Evolutionary conservation across 139 green algal species (phyloP).

Genomic region (Raphidocelis subcapitata): DNA sequence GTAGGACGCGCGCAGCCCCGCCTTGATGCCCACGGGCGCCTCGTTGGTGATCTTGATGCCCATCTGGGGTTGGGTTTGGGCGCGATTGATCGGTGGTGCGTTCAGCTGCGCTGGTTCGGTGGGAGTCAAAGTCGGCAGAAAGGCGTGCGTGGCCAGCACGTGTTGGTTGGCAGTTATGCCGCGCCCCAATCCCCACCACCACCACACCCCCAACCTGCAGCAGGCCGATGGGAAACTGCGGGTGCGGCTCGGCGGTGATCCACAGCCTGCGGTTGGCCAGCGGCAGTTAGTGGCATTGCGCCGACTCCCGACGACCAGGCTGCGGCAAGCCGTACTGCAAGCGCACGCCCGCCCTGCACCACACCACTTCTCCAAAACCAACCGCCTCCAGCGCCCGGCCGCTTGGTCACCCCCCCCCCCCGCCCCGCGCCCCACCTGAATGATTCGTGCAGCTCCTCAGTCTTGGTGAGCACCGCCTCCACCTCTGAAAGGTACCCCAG

Average conservation of each 20-base stretch:
- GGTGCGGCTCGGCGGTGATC: conserved; percentile 93
- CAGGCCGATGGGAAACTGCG: conserved; percentile 92
- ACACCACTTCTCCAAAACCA: no score
- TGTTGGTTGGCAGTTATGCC: no score
- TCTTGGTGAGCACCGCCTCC: conserved; percentile 70
- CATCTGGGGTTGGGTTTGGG: no score
- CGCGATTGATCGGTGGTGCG: no score
- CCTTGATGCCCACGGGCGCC: conserved; percentile 90
- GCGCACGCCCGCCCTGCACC: no score
- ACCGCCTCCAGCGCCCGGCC: no score
- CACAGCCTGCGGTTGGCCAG: conserved; percentile 86
- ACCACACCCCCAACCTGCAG: conserved; percentile 39
- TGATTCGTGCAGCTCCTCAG: conserved; percentile 30
- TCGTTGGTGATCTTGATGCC: conserved; percentile 93
- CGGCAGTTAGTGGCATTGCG: background rate
- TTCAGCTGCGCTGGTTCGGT: no score
- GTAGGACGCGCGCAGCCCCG: conserved; percentile 82
- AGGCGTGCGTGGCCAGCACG: no score
- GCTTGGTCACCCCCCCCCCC: no score
- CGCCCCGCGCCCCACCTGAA: conserved; percentile 8
- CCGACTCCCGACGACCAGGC: background rate
- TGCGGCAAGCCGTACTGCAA: no score
- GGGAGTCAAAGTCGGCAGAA: no score
- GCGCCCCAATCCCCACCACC: no score
- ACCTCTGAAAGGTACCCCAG: conserved; percentile 91